phyloP scores from a whole-genome alignment of 129 eudicot genomes.

The Centrapalus pauciflorus region DNA sequence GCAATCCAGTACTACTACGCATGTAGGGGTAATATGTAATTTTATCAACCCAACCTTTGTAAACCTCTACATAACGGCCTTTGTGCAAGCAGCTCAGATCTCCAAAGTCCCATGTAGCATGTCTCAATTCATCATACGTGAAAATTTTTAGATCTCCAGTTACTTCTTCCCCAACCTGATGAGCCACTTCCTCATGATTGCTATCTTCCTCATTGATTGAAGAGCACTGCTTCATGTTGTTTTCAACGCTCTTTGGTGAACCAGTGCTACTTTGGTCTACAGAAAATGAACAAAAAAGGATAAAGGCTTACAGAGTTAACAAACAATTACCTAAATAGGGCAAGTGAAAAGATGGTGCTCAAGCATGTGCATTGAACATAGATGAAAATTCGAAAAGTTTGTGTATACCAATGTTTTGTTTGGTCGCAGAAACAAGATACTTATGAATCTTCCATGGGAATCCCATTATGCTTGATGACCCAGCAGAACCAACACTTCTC shows the following conservation, averaged over 20 bases:
- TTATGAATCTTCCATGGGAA: constrained; percentile 8
- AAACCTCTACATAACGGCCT: constrained; percentile 49
- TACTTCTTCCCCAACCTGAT: too few relatives aligned
- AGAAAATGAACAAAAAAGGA: not conserved
- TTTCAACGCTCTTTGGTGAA: not conserved
- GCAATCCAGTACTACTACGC: constrained; percentile 27
- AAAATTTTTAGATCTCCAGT: constrained; percentile 37
- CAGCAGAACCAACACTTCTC: not conserved
- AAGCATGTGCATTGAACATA: not conserved
- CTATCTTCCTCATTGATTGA: not conserved
- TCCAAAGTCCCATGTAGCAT: constrained; percentile 44
- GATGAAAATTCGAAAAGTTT: not conserved
- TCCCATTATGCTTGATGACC: not conserved
- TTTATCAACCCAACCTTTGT: constrained; percentile 49
- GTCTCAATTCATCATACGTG: constrained; percentile 29
- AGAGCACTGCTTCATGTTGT: not conserved
- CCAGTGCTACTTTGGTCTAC: constrained; percentile 2
- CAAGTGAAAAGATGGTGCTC: too few relatives aligned
- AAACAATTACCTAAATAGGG: not conserved
- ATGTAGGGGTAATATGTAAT: constrained; percentile 37
- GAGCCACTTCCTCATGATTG: not conserved
- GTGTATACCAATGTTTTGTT: not conserved
- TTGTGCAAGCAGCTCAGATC: constrained; percentile 39
- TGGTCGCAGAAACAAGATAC: not conserved
- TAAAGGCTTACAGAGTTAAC: not conserved